Percentiles rank a stretch among this genome's conserved stretches.
These are phyloP conservation scores for Penicillium fimorum DNA, from an alignment of 495 filamentous ascomycete genomes.

Conservation along the genomic window DNA sequence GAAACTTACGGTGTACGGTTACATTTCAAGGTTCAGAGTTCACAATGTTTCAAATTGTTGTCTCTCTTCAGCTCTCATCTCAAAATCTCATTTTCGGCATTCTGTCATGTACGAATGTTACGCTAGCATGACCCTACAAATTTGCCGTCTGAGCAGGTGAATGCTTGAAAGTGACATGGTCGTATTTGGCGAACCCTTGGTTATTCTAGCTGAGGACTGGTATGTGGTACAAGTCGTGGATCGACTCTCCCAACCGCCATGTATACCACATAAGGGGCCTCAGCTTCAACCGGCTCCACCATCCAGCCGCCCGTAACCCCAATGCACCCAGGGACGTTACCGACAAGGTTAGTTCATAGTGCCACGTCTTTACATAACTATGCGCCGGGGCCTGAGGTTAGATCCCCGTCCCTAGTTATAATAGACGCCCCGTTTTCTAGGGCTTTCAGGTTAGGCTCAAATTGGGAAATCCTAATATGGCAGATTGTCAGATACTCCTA, in stretches of 20 bases:
- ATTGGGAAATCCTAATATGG: conserved; percentile 25
- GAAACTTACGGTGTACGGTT: conserved; percentile 6
- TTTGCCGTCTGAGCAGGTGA: conserved; percentile 39
- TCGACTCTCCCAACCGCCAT: conserved; percentile 23
- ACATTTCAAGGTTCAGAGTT: conserved; percentile 4
- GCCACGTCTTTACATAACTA: conserved; percentile 21
- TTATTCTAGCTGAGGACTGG: conserved; percentile 25
- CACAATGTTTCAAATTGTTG: conserved; percentile 9
- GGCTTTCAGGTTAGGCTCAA: conserved; percentile 15
- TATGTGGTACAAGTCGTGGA: conserved; percentile 29
- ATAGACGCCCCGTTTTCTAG: conserved; percentile 18
- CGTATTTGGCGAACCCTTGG: conserved; percentile 23
- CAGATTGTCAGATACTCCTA: conserved; percentile 14
- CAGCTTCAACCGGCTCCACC: conserved; percentile 25
- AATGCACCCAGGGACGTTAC: conserved; percentile 23
- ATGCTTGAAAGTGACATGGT: conserved; percentile 22
- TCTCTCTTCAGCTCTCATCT: conserved; percentile 6
- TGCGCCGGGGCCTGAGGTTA: conserved; percentile 18
- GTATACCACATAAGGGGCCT: conserved; percentile 23
- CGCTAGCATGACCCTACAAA: conserved; percentile 8
- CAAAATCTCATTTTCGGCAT: conserved; percentile 1
- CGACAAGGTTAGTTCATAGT: conserved; percentile 25
- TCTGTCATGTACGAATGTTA: not conserved
- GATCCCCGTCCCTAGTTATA: conserved; percentile 24
- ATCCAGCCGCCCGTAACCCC: conserved; percentile 28